These are phyloP conservation scores for Saccharomyces hybrid DNA, from an alignment of 1,139 yeast species.

Conservation along the genomic window DNA sequence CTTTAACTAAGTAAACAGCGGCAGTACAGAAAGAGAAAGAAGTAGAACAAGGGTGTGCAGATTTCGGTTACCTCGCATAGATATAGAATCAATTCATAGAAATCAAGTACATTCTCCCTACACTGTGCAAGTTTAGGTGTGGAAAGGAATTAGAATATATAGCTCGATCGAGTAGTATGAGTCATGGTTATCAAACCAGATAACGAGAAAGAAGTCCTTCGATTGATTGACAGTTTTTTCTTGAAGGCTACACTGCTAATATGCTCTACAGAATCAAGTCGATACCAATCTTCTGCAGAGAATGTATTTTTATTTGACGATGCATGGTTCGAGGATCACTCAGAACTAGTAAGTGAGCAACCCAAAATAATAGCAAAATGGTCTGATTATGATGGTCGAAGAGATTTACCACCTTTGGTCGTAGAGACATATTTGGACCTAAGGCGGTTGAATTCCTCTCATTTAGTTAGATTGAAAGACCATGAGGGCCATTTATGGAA, in stretches of 20 bases:
- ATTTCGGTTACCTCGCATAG: not conserved
- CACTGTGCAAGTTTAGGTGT: not conserved
- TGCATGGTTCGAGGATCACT: constrained; percentile 15
- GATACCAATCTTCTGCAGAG: constrained; percentile 8
- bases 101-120: not conserved
- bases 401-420: constrained; percentile 63
- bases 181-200: not conserved
- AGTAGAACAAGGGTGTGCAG: not conserved
- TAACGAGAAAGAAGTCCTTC: constrained; percentile 13
- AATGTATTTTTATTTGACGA: constrained; percentile 15
- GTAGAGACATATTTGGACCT: constrained; percentile 79
- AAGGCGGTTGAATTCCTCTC: constrained; percentile 50
- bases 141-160: not conserved
- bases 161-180: not conserved
- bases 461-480: constrained; percentile 57
- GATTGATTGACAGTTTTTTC: constrained; percentile 29
- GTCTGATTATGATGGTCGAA: constrained; percentile 23
- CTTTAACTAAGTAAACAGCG: not conserved
- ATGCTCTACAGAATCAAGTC: constrained; percentile 21
- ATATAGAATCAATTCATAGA: not conserved
- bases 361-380: constrained; percentile 23
- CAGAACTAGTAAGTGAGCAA: constrained; percentile 9
- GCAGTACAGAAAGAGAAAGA: not conserved
- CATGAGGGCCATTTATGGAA: constrained; percentile 42
- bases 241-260: constrained; percentile 27